These are phyloP conservation scores for Cladophialophora psammophila DNA, from an alignment of 2,329 filamentous ascomycete genomes.

Conservation along the genomic window DNA sequence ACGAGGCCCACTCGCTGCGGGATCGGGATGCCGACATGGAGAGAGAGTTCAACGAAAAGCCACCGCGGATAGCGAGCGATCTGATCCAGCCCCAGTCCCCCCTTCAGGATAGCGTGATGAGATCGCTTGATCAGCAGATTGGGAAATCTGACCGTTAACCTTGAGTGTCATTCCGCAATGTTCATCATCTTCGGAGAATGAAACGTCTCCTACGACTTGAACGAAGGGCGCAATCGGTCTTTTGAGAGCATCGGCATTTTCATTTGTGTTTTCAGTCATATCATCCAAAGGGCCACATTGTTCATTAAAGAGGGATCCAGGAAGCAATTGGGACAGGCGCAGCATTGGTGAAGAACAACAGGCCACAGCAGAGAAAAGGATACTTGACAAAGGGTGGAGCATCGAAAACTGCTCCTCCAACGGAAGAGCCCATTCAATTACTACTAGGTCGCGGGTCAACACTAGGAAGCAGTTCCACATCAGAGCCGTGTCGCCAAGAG, in stretches of 20 bases:
- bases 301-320: neutral
- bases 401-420: neutral
- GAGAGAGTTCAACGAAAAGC: constrained; percentile 22
- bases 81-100: constrained; percentile 37
- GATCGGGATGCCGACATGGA: neutral
- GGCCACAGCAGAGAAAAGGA: neutral
- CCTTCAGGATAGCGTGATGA: constrained; percentile 27
- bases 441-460: neutral
- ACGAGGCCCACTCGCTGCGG: neutral
- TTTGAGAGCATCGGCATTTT: constrained; percentile 6
- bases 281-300: neutral
- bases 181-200: neutral
- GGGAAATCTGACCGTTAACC: neutral
- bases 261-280: constrained; percentile 12
- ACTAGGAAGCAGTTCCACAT: neutral
- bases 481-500: neutral
- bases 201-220: constrained; percentile 5
- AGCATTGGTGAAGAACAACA: neutral
- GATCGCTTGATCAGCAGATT: constrained; percentile 27
- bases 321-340: neutral
- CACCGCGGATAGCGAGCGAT: constrained; percentile 38
- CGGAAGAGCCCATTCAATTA: neutral
- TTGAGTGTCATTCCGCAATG: neutral
- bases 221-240: neutral
- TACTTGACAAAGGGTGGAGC: neutral